Evolutionary conservation across 176 grass and related monocot genomes (phyloP).

Genomic region (Bonia amplexicaulis): DNA sequence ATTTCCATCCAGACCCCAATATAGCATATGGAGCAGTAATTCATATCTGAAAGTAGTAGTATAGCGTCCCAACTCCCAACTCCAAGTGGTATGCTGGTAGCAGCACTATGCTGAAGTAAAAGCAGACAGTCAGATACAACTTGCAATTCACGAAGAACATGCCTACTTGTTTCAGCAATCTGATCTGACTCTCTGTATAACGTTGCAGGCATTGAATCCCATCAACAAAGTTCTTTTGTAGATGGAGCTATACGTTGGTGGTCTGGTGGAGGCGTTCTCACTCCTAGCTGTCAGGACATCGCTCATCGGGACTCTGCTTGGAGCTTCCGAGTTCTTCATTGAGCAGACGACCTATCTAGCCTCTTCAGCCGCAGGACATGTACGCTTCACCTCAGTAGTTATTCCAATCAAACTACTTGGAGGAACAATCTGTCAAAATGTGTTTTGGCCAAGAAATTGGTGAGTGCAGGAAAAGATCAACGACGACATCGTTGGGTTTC

Average conservation of each 20-base stretch:
- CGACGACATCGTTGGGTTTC: not conserved
- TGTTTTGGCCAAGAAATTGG: not conserved
- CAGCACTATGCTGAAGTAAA: not conserved
- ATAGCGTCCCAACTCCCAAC: not conserved
- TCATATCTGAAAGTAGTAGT: not conserved
- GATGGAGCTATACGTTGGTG: constrained; percentile 52
- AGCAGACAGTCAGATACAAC: not conserved
- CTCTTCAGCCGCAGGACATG: constrained; percentile 2
- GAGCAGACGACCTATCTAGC: constrained; percentile 55
- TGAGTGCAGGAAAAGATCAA: not conserved
- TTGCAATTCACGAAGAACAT: not conserved
- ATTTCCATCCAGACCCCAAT: not conserved
- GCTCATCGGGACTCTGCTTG: constrained; percentile 70
- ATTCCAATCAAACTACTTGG: not conserved
- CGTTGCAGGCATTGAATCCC: not conserved
- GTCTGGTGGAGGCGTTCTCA: constrained; percentile 54
- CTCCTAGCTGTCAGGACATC: constrained; percentile 75
- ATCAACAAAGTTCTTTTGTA: not conserved
- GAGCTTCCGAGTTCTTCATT: constrained; percentile 74
- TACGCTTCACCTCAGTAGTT: not conserved
- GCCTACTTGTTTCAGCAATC: not conserved
- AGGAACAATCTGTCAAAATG: not conserved
- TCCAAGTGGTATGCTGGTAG: not conserved
- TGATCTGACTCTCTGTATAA: not conserved
- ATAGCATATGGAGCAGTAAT: not conserved